phyloP scores from a whole-genome alignment of 169 alveolate genomes.

The Plasmodium sp. region DNA sequence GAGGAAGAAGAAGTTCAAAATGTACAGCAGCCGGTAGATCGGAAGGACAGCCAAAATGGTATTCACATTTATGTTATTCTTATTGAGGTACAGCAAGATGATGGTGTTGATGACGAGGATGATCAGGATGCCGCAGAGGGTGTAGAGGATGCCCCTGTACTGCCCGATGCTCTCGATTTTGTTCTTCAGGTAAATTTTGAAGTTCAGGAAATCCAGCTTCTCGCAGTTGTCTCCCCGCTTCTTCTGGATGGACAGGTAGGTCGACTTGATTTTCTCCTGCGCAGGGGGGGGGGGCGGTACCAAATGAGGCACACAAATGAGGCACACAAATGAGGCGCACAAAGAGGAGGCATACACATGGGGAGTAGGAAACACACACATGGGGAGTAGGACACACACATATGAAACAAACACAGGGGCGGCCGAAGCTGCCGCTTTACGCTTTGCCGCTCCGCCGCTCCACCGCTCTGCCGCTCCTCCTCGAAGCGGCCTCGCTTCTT shows the following conservation, averaged over 20 bases:
- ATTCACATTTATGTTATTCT: conserved; percentile 33
- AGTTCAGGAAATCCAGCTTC: conserved; percentile 35
- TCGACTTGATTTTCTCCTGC: conserved; percentile 46
- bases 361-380: not conserved
- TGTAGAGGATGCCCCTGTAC: conserved; percentile 15
- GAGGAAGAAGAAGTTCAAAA: conserved; percentile 53
- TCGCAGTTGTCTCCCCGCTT: conserved; percentile 47
- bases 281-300: not conserved
- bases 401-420: not conserved
- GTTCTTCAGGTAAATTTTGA: conserved; percentile 43
- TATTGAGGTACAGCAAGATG: conserved; percentile 26
- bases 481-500: not conserved
- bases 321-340: no score
- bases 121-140: conserved; percentile 25
- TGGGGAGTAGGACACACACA: not conserved
- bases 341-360: not conserved
- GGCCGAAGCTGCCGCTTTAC: not conserved
- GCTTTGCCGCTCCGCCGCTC: not conserved
- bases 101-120: conserved; percentile 31
- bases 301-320: no score
- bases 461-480: not conserved
- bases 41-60: conserved; percentile 30
- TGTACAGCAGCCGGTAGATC: conserved; percentile 23
- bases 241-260: conserved; percentile 44
- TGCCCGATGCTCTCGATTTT: conserved; percentile 47